phyloP scores from a whole-genome alignment of 306 rosid species.

The Dalbergia cultrata region DNA sequence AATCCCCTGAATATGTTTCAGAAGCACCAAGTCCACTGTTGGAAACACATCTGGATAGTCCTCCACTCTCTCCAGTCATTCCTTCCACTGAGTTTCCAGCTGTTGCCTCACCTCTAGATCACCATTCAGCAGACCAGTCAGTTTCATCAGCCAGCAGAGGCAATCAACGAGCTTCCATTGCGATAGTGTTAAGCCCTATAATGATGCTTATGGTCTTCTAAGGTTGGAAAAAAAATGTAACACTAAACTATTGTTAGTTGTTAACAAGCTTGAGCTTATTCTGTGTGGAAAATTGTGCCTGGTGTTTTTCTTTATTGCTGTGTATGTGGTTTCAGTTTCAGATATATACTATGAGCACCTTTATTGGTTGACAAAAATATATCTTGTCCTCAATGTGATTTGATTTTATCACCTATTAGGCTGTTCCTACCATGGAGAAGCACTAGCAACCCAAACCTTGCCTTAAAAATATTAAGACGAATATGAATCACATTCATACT shows the following conservation, averaged over 20 bases:
- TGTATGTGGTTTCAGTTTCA: conserved; percentile 43
- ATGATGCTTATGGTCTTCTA: conserved; percentile 55
- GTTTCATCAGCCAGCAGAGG: conserved; percentile 52
- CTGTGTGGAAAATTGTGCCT: conserved; percentile 32
- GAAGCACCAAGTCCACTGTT: conserved; percentile 46
- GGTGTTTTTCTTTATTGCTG: conserved; percentile 39
- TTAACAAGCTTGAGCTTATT: conserved; percentile 43
- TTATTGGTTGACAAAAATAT: conserved; percentile 1
- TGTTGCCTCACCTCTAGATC: conserved; percentile 47
- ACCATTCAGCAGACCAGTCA: conserved; percentile 51
- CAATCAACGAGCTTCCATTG: conserved; percentile 45
- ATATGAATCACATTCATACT: conserved; percentile 8
- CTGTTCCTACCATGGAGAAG: conserved; percentile 33
- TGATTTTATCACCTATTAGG: conserved; percentile 23
- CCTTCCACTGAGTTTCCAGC: conserved; percentile 62
- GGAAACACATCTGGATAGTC: conserved; percentile 40
- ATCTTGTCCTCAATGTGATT: conserved; percentile 2
- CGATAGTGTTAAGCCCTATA: conserved; percentile 48
- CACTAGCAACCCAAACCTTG: background rate
- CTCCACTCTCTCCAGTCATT: conserved; percentile 51
- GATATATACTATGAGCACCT: conserved; percentile 11
- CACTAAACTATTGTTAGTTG: conserved; percentile 22
- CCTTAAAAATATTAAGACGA: background rate
- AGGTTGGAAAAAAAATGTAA: conserved; percentile 26
- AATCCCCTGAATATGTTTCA: conserved; percentile 42